phyloP scores from a whole-genome alignment of 495 filamentous ascomycete genomes.

The Penicillium chermesinum region DNA sequence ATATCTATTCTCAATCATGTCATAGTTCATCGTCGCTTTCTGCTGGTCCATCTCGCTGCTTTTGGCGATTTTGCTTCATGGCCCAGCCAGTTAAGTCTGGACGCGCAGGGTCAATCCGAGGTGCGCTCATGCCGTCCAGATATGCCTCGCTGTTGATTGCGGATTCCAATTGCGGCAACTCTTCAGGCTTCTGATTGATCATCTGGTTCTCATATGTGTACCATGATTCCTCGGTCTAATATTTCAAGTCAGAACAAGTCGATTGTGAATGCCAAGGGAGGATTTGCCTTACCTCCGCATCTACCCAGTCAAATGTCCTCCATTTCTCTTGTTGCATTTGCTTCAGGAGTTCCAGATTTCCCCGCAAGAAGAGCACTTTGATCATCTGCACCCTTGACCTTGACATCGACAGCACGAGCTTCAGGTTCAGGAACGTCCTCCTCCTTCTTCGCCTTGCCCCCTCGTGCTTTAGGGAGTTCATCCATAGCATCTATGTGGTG shows the following conservation, averaged over 20 bases:
- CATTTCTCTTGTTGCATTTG: constrained; percentile 65
- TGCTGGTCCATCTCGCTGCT: constrained; percentile 21
- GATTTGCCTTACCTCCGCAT: constrained; percentile 53
- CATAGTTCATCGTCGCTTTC: constrained; percentile 23
- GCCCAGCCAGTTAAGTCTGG: constrained; percentile 48
- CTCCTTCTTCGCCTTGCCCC: constrained; percentile 36
- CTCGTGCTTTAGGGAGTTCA: constrained; percentile 40
- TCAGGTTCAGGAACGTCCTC: constrained; percentile 46
- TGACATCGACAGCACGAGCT: constrained; percentile 61
- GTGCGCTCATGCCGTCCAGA: constrained; percentile 61
- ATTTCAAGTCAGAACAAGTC: constrained; percentile 14
- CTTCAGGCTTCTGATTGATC: constrained; percentile 49
- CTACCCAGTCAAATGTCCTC: constrained; percentile 58
- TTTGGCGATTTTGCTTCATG: constrained; percentile 46
- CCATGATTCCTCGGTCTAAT: constrained; percentile 58
- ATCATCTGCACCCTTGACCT: constrained; percentile 59
- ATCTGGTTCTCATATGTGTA: constrained; percentile 54
- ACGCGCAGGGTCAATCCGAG: constrained; percentile 49
- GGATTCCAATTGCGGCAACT: constrained; percentile 46
- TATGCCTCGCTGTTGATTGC: constrained; percentile 53
- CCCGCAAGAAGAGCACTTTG: constrained; percentile 46
- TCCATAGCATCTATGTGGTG: constrained; percentile 67
- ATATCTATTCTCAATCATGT: background rate
- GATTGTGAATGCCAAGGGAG: background rate
- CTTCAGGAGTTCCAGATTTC: constrained; percentile 51